phyloP scores from a whole-genome alignment of 768 basidiomycete species.

The Baorangia bicolor region DNA sequence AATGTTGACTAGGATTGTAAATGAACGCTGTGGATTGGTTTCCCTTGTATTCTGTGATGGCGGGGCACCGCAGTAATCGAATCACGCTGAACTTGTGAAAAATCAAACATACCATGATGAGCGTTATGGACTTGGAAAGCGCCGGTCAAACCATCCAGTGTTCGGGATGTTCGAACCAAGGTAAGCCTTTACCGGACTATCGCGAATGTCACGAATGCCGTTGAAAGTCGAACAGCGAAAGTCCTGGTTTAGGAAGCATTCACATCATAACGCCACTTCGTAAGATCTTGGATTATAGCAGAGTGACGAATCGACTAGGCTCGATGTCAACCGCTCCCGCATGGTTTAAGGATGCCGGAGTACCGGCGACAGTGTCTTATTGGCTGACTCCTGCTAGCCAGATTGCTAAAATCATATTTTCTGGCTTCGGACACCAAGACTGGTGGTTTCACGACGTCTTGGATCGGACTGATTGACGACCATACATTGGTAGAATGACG shows the following conservation, averaged over 20 bases:
- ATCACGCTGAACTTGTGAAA: background rate
- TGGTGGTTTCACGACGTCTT: background rate
- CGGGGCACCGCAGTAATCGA: background rate
- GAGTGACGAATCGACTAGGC: background rate
- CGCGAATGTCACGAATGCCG: background rate
- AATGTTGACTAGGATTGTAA: background rate
- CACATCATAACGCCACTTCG: background rate
- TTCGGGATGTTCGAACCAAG: constrained; percentile 4
- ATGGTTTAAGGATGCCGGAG: background rate
- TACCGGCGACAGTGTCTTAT: background rate
- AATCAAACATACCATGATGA: constrained; percentile 5
- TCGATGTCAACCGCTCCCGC: background rate
- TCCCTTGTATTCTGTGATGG: constrained; percentile 5
- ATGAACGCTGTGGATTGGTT: constrained; percentile 2
- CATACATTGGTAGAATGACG: constrained; percentile 1
- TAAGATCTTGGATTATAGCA: background rate
- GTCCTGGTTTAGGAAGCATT: background rate
- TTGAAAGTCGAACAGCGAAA: background rate
- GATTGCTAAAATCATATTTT: background rate
- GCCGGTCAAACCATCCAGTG: constrained; percentile 28
- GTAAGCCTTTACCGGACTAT: background rate
- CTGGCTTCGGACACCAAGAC: background rate
- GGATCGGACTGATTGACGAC: background rate
- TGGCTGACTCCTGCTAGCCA: background rate
- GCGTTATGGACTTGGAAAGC: constrained; percentile 6